Percentiles rank a stretch among this genome's conserved stretches.
These are phyloP conservation scores for Zygnema cylindricum DNA, from an alignment of 139 green algal species.

Conservation along the genomic window DNA sequence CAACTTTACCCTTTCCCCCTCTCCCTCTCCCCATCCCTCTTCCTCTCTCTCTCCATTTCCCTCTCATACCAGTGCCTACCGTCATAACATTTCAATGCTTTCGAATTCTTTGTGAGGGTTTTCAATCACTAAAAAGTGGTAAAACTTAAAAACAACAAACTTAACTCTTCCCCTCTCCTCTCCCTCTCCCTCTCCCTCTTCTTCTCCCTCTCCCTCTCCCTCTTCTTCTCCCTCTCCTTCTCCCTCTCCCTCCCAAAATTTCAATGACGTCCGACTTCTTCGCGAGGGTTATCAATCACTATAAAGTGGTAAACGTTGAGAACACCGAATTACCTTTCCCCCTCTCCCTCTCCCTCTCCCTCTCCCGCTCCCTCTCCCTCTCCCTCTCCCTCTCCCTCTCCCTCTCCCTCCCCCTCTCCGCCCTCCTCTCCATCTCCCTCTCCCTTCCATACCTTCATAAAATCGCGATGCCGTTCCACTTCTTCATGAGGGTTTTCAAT, in stretches of 20 bases:
- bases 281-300: background rate
- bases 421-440: no score
- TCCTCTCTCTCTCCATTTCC: background rate
- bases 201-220: background rate
- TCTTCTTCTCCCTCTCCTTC: no score
- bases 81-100: background rate
- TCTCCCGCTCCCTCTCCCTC: no score
- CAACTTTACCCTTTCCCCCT: background rate
- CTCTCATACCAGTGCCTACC: background rate
- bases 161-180: background rate
- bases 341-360: background rate
- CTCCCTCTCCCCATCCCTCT: background rate
- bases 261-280: no score
- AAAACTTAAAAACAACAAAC: no score
- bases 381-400: background rate
- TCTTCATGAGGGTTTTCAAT: conserved; percentile 65
- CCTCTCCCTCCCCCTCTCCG: background rate
- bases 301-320: background rate
- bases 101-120: background rate
- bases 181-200: background rate
- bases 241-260: no score
- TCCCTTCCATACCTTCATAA: conserved; percentile 57
- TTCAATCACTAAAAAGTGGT: no score
- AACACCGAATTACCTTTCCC: background rate
- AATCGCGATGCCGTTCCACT: conserved; percentile 66